Base-by-base conservation (phyloP, 345 rosid species). In the Salix brachista region DNA sequence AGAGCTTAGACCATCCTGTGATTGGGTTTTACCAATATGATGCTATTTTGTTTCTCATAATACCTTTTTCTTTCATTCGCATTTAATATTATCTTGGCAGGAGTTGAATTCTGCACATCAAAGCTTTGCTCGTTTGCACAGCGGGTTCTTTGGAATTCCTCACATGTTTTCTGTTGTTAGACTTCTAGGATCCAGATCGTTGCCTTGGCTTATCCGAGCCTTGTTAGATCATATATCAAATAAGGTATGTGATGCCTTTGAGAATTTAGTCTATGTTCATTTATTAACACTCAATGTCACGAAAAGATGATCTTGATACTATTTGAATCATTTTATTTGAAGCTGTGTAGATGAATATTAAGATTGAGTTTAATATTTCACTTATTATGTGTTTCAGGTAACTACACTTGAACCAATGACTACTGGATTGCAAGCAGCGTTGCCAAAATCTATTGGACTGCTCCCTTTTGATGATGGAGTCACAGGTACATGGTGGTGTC, bases 141-240 rank as follows among this genome's bases (percentile, higher is more conserved):
- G 98, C 79, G 96, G 93, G 52, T 96, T 96, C 85, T 91, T 96
- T 71, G 98, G 99, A 62, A 86, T 89, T 58, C 91, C 96, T 11
- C 99, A 96, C 82, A 80, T 96, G 85, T 89, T 91, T 89, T 89
- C 99, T 56, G 75, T 91, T 67, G 97, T 90, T 77, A 88, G 86
- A 82, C 97, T 96, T 83, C 91, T 96, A 71, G 99, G 98, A 76
- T 88, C 97, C 37, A 92, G 97, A 84, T 96, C 99, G 50, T 76
- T 96, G 86, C 98, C 99, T 65, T 96, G 99, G 99, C 95, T 96
- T 75, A 91, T 96, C 78, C 87, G 98, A 74, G 97, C 98, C 48
- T 87, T 93, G n/a, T 88, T 96, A 62, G 99, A 93, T 84, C 97
- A 93, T 78, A 90, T 96, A 86, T 91, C 99, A 78, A 93, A 92